These are phyloP conservation scores for Neofusicoccum laricinum DNA, from an alignment of 2,329 filamentous ascomycete species.

Conservation along the genomic window DNA sequence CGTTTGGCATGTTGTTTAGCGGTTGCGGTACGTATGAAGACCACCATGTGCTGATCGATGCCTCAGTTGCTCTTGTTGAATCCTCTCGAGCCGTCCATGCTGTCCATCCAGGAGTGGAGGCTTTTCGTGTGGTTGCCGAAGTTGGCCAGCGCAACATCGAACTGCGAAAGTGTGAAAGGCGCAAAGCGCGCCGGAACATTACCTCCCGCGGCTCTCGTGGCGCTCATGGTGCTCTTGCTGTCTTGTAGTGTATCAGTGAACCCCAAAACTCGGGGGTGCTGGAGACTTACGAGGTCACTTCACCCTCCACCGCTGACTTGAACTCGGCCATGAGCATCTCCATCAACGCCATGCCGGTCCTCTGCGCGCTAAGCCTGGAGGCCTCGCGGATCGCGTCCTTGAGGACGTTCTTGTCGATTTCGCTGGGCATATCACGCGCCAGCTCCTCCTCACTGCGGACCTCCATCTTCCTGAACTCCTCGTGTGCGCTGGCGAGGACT, in stretches of 20 bases:
- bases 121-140: too few species aligned
- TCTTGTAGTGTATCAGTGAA: neutral
- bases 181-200: neutral
- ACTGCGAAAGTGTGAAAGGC: too few species aligned
- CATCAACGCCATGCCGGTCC: neutral
- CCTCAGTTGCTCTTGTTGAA: too few species aligned
- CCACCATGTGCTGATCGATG: too few species aligned
- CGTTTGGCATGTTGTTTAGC: too few species aligned
- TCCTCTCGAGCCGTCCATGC: too few species aligned
- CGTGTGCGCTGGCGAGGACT: neutral
- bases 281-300: neutral
- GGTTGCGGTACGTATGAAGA: too few species aligned
- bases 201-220: neutral
- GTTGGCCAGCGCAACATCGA: too few species aligned
- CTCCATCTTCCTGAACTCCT: neutral
- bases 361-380: neutral
- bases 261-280: neutral
- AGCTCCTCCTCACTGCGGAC: neutral
- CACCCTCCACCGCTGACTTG: constrained; percentile 5
- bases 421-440: neutral
- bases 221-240: neutral
- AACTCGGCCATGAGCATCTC: constrained; percentile 2
- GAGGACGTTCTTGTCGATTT: neutral
- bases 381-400: neutral
- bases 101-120: too few species aligned